These are phyloP conservation scores for Passalora sequoiae DNA, from an alignment of 2,329 filamentous ascomycete genomes.

Conservation along the genomic window DNA sequence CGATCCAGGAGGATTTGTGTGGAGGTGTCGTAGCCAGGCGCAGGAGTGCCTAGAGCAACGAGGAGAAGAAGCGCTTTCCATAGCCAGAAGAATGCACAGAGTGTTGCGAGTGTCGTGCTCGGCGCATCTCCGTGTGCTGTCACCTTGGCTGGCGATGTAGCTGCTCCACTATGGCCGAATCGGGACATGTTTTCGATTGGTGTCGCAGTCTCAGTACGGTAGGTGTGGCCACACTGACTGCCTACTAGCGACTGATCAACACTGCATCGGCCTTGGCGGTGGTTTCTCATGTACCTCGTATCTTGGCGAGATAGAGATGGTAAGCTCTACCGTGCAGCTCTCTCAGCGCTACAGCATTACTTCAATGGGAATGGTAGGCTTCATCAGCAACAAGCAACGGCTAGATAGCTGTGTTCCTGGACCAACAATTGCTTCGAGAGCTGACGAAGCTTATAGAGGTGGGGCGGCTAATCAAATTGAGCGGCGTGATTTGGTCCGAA, in stretches of 20 bases:
- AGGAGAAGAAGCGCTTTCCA: constrained; percentile 67
- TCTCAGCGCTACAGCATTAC: no score
- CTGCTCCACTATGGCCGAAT: not conserved
- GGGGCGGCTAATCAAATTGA: no score
- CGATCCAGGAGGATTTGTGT: constrained; percentile 49
- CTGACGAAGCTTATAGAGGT: no score
- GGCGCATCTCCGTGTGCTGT: constrained; percentile 7
- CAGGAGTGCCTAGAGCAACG: constrained; percentile 54
- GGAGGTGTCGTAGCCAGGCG: constrained; percentile 73
- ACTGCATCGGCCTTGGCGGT: constrained; percentile 1
- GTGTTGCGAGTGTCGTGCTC: constrained; percentile 11
- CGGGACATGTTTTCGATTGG: not conserved
- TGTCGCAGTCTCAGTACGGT: not conserved
- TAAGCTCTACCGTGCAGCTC: no score
- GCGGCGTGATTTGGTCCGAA: no score
- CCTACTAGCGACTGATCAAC: not conserved
- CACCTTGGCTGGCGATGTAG: not conserved
- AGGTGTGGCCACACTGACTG: not conserved
- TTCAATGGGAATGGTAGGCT: not conserved
- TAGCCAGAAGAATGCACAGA: constrained; percentile 43
- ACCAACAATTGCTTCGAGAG: not conserved
- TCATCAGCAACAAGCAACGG: not conserved
- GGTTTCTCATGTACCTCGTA: no score
- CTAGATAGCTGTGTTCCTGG: not conserved
- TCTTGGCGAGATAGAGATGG: no score